Conservation (phyloP, 371 early-diverging fungal genomes). For the Synchytrium microbalum region DNA sequence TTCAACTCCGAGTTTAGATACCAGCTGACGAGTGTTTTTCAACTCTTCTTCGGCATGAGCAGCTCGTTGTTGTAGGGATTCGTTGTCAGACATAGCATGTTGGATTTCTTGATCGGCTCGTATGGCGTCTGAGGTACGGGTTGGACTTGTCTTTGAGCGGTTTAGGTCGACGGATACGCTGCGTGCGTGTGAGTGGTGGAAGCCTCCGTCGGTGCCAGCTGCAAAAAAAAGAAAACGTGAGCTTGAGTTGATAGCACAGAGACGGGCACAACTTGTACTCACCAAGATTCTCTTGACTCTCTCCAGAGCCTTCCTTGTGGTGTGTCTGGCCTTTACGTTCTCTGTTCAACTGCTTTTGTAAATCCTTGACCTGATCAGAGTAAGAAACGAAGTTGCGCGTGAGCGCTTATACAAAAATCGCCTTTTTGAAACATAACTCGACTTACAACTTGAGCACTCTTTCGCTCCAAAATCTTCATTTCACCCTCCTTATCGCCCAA, state of each 20-base stretch:
- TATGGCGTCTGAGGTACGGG: background rate
- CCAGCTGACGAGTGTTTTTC: slow-evolving; percentile 2
- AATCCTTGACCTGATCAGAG: slow-evolving; percentile 32
- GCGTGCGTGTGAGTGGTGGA: background rate
- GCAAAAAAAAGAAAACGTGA: background rate
- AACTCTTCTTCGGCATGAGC: slow-evolving; percentile 34
- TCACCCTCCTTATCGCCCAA: slow-evolving; percentile 30
- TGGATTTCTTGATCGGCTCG: background rate
- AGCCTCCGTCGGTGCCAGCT: background rate
- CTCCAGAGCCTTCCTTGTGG: slow-evolving; percentile 11
- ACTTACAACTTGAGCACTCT: slow-evolving; percentile 30
- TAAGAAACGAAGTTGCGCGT: too few species aligned
- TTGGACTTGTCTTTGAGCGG: background rate
- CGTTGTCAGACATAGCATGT: slow-evolving; percentile 36
- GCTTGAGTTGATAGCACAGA: background rate
- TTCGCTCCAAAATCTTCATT: slow-evolving; percentile 26
- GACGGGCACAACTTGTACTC: background rate
- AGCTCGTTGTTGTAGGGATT: slow-evolving; percentile 30
- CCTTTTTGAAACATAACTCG: background rate
- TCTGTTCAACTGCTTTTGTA: slow-evolving; percentile 41
- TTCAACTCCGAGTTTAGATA: slow-evolving; percentile 20
- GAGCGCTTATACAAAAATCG: background rate
- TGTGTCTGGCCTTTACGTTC: slow-evolving; percentile 18
- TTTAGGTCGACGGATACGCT: background rate
- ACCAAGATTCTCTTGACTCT: background rate